Evolutionary conservation across 345 rosid genomes (phyloP), one percentile per base, ranked within the genome.

Genomic region (Combretum micranthum): DNA sequence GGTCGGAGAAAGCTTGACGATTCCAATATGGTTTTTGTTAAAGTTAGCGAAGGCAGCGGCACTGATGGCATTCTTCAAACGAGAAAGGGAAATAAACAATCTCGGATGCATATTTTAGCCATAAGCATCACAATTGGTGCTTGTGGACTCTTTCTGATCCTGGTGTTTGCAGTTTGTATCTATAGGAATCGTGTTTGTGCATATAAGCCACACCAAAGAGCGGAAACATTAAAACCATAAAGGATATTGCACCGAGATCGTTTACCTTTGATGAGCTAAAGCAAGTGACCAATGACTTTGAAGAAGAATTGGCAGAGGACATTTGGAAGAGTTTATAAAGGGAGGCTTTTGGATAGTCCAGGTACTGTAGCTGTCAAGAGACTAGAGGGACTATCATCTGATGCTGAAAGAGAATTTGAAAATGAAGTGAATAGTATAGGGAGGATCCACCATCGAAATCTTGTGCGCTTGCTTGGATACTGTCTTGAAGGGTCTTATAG

Each of bases 301-400:
- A 15, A 15, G 64, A 72, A 32, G 55, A 20, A 4, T 69, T 47
- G 63, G 68, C 1, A 59, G 54, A 20, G 69, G 68, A 2, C 17
- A 0, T 53, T 49, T 37, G 75, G 80, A 22, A 61, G 57, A 0
- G 62, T 75, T 16, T 75, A 64, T n/a, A 67, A 47, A 64, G 80
- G 80, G 15, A 3, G 1, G 20, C 14, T 71, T 2, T 4, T 20
- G 0, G 42, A 17, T 4, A 67, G 55, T 0, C 20, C 22, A 3
- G 64, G 32, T 12, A 32, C 2, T 8, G 47, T 74, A 11, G 69
- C 70, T 0, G 50, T 67, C 0, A 74, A 66, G 42, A 58, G 62
- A 49, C 45, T 75, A 11, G 72, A 64, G 25, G 56, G 52, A 43
- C 42, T 15, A 46, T 18, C 17, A 2, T 57, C 52, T 18, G 64